Base-by-base conservation (phyloP, 202 grass and related monocot genomes). In the Zoysia matrella region DNA sequence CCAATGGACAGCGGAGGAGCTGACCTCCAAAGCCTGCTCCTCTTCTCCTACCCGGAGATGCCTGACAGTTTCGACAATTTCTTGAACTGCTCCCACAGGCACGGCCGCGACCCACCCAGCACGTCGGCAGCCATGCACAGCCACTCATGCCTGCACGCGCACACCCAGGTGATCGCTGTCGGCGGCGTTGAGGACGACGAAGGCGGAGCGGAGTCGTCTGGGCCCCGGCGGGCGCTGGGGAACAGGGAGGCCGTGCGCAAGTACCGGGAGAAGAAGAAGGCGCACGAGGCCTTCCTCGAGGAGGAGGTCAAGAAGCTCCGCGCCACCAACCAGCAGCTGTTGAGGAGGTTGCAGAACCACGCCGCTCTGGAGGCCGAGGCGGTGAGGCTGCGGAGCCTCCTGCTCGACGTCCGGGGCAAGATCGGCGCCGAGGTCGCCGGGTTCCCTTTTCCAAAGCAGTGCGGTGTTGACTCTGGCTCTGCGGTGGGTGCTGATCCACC, bases 111-210 rank as follows among this genome's bases (percentile, higher is more conserved):
- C 67, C 85, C 85, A 74, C 87, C 83, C 0, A 87, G 95, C 13
- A 71, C 87, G 5, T 88, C 91, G 47, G 89, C 47, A 10, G 15
- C 96, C 60, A 83, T 60, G 22, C 22, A 22, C 22, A 22, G 22
- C 22, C 22, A 22, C 82, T 94, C 91, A 43, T 99, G 96, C 81
- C 87, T 85, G 77, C 96, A 99, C 91, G 92, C 91, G 39, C 93
- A 99, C 83, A 96, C 89, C 2, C 93, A 96, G 78, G 85, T 99
- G 48, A 72, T 94, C n/a, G 64, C 79, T 44, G 49, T 79, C n/a
- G 84, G 40, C 48, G 64, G 43, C 63, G 77, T 22, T 22, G 22
- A 66, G 18, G 76, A 89, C 15, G 50, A 61, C 18, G 74, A 62
- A 41, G 43, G 10, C 40, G 71, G 77, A n/a, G 91, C 78, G 10